phyloP scores from a whole-genome alignment of 345 rosid species.

The Camelina laxa region DNA sequence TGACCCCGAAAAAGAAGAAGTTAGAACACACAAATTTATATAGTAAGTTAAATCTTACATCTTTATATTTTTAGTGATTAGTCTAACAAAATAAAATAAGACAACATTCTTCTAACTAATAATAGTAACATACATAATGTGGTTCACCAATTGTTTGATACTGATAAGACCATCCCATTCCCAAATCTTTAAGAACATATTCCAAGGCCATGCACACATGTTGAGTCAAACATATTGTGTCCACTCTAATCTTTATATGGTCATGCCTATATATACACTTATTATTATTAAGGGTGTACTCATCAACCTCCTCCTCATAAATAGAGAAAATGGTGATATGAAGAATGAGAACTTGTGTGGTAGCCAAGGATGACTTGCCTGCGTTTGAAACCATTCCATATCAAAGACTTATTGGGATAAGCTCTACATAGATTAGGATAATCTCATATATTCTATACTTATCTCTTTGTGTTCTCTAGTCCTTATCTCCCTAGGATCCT shows the following conservation, averaged over 20 bases:
- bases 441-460: too few relatives aligned
- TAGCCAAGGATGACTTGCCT: conserved; percentile 50
- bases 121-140: not conserved
- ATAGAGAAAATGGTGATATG: conserved; percentile 26
- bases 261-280: conserved; percentile 27
- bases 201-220: conserved; percentile 36
- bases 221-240: conserved; percentile 31
- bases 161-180: conserved; percentile 8
- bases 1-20: too few relatives aligned
- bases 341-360: conserved; percentile 38
- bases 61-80: not conserved
- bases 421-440: too few relatives aligned
- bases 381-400: conserved; percentile 21
- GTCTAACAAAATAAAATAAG: not conserved
- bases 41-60: not conserved
- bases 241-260: conserved; percentile 20
- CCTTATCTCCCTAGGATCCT: too few relatives aligned
- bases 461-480: too few relatives aligned
- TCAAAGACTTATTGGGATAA: conserved; percentile 28
- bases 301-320: conserved; percentile 4
- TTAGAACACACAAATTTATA: not conserved
- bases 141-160: conserved; percentile 24
- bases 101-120: not conserved
- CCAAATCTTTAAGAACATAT: conserved; percentile 31
- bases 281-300: not conserved